Percentiles rank a stretch among this genome's conserved stretches.
Conservation (phyloP, 1,139 yeast species). For the Nakaseomyces nivariensis region DNA sequence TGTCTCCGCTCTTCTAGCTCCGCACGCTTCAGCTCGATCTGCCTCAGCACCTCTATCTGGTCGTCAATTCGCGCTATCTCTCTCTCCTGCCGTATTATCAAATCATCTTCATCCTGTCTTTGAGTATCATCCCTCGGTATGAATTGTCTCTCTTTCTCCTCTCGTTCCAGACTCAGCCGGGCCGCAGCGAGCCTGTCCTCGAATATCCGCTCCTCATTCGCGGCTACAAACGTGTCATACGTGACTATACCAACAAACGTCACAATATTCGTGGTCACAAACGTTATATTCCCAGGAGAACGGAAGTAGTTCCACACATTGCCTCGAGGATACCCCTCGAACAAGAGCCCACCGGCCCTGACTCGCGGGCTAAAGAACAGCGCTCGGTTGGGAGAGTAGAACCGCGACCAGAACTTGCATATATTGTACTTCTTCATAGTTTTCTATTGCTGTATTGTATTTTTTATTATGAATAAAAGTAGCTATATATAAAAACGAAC, state of each 20-base stretch:
- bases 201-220: slow-evolving; percentile 10
- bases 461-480: too few relatives aligned
- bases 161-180: slow-evolving; percentile 3
- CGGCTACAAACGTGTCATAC: slow-evolving; percentile 18
- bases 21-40: neutral
- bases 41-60: slow-evolving; percentile 1
- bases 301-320: slow-evolving; percentile 27
- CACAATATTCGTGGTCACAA: slow-evolving; percentile 27
- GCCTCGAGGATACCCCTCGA: slow-evolving; percentile 1
- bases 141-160: neutral
- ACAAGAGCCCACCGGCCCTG: neutral
- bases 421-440: slow-evolving; percentile 2
- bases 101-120: too few relatives aligned
- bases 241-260: slow-evolving; percentile 25
- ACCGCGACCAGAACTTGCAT: slow-evolving; percentile 3
- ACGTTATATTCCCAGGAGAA: slow-evolving; percentile 27
- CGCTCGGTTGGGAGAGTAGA: neutral
- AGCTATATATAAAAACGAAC: too few relatives aligned
- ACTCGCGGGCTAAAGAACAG: slow-evolving; percentile 1
- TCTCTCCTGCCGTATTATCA: neutral
- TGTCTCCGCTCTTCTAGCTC: neutral
- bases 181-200: slow-evolving; percentile 4
- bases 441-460: too few relatives aligned
- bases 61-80: neutral
- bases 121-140: too few relatives aligned